Base-by-base conservation (phyloP, 208 protist species). In the Crithidia thermophila region DNA sequence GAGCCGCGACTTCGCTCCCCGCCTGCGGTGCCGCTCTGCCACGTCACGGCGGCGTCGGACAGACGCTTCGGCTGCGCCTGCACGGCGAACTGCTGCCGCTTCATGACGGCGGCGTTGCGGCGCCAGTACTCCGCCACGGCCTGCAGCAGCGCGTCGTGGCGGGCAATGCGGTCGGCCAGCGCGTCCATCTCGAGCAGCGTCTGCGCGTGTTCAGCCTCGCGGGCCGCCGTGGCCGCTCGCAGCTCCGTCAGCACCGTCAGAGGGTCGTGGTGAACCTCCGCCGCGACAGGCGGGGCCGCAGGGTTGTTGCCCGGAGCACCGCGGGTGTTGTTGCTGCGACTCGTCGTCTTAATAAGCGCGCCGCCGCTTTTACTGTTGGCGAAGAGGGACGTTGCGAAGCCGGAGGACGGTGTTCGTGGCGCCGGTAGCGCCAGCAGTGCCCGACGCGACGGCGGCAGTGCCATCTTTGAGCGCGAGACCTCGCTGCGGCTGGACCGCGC, bases 61-160 rank as follows among this genome's bases (percentile, higher is more conserved):
- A 13, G 20, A 6, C 10, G 25, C 40, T 57, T 34, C 43, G 63
- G 72, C 25, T 73, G 65, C 65, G 61, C 20, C 57, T 67, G 72
- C 43, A 68, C 61, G 9, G 63, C 61, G 50, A 69, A 75, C 27
- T 64, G 55, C 30, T 58, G 53, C 13, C 67, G 73, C 40, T 72
- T 61, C 34, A 88, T 63, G 16, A 72, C 66, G 11, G 57, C 62
- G 2, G 72, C 81, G 53, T 89, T 89, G 45, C 65, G 76, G 5
- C 77, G 73, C 86, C 86, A 92, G 71, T 92, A 92, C 57, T 79
- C 73, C 2, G 68, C 60, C 13, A 83, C 78, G 13, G 45, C 55
- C 13, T 76, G 51, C 8, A 87, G 46, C 10, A 79, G 62, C 3
- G 67, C 23, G 36, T 77, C 71, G 43, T 77, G 71, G 33, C 43